Conservation (phyloP, 148 eudicot species). For the Salicornia ramosissima region DNA sequence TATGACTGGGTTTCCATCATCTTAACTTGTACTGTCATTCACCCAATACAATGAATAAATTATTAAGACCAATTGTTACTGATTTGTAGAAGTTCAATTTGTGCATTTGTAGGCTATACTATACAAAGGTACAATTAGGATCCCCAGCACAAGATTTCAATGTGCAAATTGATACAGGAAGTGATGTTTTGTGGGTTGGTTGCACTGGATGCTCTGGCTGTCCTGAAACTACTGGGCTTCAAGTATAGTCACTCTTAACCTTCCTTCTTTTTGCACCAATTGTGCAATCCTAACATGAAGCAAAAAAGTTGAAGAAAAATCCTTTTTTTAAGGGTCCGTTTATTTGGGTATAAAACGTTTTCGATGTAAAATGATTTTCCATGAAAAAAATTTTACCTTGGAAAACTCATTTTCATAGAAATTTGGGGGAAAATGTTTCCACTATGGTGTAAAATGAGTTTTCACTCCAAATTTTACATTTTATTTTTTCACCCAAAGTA, state of each 20-base stretch:
- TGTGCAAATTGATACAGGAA: conserved; percentile 96
- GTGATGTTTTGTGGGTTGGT: conserved; percentile 93
- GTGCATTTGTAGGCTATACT: conserved; percentile 58
- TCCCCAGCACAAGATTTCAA: conserved; percentile 71
- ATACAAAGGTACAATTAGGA: conserved; percentile 72
- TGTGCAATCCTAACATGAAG: conserved; percentile 2
- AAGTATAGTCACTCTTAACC: conserved; percentile 38
- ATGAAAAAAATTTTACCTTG: no score
- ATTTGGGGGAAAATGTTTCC: no score
- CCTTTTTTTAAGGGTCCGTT: neutral
- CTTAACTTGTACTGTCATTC: neutral
- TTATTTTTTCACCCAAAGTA: no score
- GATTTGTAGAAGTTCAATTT: neutral
- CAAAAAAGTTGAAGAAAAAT: neutral
- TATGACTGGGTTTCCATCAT: conserved; percentile 8
- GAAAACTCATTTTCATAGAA: no score
- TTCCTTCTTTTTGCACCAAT: neutral
- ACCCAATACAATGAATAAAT: neutral
- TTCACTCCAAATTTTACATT: no score
- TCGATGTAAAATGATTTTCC: no score
- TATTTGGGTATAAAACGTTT: no score
- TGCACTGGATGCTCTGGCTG: conserved; percentile 79
- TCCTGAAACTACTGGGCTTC: conserved; percentile 83
- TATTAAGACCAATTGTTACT: neutral
- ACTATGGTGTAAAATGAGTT: no score